Base-by-base conservation (phyloP, 495 filamentous ascomycete species). In the Neurospora terricola region DNA sequence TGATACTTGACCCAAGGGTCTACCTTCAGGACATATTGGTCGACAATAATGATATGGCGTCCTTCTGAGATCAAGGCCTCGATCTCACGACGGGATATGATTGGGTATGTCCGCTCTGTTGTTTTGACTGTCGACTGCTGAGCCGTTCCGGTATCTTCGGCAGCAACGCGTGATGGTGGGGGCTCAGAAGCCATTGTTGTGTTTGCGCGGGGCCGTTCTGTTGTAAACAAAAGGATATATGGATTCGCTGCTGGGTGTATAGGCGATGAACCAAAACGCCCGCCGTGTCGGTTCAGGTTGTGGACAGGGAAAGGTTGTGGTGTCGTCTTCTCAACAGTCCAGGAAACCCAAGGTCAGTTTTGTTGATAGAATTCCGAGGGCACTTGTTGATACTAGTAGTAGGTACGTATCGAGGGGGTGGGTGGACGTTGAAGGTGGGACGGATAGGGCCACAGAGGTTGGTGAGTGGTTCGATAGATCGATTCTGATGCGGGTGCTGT, bases 1-100 rank as follows among this genome's bases (percentile, higher is more conserved):
- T 99, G 96, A 78, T 90, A 98, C 70, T 88, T 87, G 39, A 95
- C 84, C 92, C 92, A 99, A 38, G 91, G 86, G 81, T 99, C 95
- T 3, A 92, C 89, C 83, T 93, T 96, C 72, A 98, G 82, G 7
- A 97, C 94, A 78, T 90, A 88, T 70, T 87, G 84, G 73, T 97
- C 90, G 69, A 93, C 85, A 69, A 99, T 94, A 71, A 98, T 87
- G 43, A 99, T 86, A 70, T 86, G 86, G 71, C 89, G 87, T n/a
- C 94, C 96, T 68, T 94, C 90, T 6, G 96, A 92, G 80, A 99
- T 97, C 75, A 96, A 81, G 5, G 87, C 90, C 81, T 98, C 96
- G 73, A 99, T 88, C 77, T 96, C 89, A 54, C 91, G 87, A 70
- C 94, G 89, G 43, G 90, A 88, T 74, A 92, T 80, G 14, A 91